Evolutionary conservation across 202 grass and related monocot genomes (phyloP).

Genomic region (Bolboschoenoplectus hybrid): DNA sequence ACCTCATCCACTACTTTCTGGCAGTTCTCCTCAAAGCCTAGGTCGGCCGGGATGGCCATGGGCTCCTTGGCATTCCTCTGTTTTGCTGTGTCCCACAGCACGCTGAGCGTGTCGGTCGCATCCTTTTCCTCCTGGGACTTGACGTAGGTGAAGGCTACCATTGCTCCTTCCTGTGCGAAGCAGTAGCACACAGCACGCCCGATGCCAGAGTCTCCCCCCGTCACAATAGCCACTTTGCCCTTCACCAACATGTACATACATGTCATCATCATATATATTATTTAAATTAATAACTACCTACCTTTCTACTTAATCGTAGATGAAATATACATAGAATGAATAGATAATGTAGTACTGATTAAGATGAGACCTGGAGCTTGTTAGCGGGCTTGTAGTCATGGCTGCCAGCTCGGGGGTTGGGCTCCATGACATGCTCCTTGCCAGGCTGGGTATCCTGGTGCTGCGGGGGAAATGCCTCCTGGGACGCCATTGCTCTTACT

Average conservation of each 20-base stretch:
- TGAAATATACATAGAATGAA: not conserved
- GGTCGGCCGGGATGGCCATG: conserved; percentile 54
- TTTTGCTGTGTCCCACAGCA: conserved; percentile 49
- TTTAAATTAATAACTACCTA: not conserved
- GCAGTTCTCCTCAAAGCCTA: conserved; percentile 79
- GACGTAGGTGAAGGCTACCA: conserved; percentile 74
- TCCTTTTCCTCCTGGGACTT: conserved; percentile 66
- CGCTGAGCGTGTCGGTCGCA: conserved; percentile 56
- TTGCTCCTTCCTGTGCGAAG: conserved; percentile 72
- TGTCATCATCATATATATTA: not conserved
- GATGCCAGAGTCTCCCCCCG: conserved; percentile 89
- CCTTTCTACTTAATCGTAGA: too few species aligned
- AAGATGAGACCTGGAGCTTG: conserved; percentile 50
- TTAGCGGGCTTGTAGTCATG: conserved; percentile 59
- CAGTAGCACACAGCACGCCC: conserved; percentile 78
- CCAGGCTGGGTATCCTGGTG: conserved; percentile 61
- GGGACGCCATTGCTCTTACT: conserved; percentile 49
- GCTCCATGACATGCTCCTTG: conserved; percentile 74
- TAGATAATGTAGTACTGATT: not conserved
- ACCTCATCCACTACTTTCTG: conserved; percentile 62
- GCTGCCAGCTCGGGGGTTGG: conserved; percentile 47
- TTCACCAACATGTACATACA: conserved; percentile 8
- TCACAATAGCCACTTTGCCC: conserved; percentile 79
- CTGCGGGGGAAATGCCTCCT: conserved; percentile 60
- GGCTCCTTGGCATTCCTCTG: conserved; percentile 46